Evolutionary conservation across 192 early-diverging fungal species (phyloP).

Genomic region (Mortierella hygrophila): DNA sequence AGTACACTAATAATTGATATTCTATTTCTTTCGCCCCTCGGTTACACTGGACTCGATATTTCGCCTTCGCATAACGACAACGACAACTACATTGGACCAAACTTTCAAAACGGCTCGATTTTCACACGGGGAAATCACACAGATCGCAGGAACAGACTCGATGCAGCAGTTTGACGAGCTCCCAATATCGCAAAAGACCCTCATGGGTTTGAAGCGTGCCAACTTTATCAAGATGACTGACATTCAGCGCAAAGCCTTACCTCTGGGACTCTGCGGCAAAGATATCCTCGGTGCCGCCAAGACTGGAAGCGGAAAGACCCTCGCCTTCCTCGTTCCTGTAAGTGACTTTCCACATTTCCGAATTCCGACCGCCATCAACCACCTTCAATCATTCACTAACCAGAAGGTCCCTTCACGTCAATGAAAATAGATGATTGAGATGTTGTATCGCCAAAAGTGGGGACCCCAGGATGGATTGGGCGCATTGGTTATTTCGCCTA

Average conservation of each 20-base stretch:
- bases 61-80: background rate
- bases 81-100: background rate
- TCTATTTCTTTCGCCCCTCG: background rate
- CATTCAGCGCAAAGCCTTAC: conserved; percentile 87
- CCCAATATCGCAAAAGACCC: conserved; percentile 67
- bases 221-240: conserved; percentile 95
- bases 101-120: background rate
- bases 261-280: conserved; percentile 73
- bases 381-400: background rate
- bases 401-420: background rate
- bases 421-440: conserved; percentile 79
- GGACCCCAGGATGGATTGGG: conserved; percentile 83
- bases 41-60: background rate
- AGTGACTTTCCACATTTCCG: conserved; percentile 5
- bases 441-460: conserved; percentile 88
- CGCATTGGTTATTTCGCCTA: conserved; percentile 86
- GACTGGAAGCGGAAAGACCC: conserved; percentile 88
- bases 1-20: too few relatives aligned
- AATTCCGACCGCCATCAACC: background rate
- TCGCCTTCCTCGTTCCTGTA: conserved; percentile 85
- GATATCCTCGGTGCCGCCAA: conserved; percentile 90
- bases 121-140: background rate
- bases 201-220: conserved; percentile 80
- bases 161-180: conserved; percentile 63
- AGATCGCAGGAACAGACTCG: conserved; percentile 27